Evolutionary conservation across 1,139 yeast species (phyloP).

Genomic region (Chernovozyma sophiae-reginae): DNA sequence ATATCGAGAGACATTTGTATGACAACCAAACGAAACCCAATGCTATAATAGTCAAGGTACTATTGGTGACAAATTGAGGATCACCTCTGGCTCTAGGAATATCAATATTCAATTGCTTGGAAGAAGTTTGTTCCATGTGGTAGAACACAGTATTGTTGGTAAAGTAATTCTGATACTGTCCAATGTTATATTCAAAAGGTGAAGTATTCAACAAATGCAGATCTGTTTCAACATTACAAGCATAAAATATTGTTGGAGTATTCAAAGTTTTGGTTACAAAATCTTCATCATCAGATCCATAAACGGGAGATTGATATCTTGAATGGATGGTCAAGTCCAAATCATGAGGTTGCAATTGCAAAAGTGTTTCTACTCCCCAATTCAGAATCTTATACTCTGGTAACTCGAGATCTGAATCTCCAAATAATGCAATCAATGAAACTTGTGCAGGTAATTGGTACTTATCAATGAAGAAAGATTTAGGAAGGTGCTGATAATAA

Average conservation of each 20-base stretch:
- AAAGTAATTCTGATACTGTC: constrained; percentile 38
- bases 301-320: constrained; percentile 34
- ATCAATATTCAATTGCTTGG: constrained; percentile 9
- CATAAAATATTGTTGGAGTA: constrained; percentile 29
- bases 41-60: constrained; percentile 1
- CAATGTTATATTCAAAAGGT: constrained; percentile 31
- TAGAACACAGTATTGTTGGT: constrained; percentile 42
- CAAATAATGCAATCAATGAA: constrained; percentile 25
- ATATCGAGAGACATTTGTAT: constrained; percentile 2
- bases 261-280: constrained; percentile 10
- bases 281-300: constrained; percentile 7
- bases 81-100: constrained; percentile 21
- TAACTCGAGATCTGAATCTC: constrained; percentile 37
- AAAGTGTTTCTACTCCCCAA: constrained; percentile 42
- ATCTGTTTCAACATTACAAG: constrained; percentile 27
- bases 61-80: not conserved
- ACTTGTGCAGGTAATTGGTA: constrained; percentile 31
- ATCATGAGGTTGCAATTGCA: constrained; percentile 20
- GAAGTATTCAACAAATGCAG: constrained; percentile 26
- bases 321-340: constrained; percentile 32
- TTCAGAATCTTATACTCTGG: constrained; percentile 35
- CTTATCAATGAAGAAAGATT: constrained; percentile 37
- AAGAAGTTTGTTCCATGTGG: constrained; percentile 18
- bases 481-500: constrained; percentile 30
- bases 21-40: constrained; percentile 5